phyloP scores from a whole-genome alignment of 177 flowering plant genomes.

The Vitis hybrid region DNA sequence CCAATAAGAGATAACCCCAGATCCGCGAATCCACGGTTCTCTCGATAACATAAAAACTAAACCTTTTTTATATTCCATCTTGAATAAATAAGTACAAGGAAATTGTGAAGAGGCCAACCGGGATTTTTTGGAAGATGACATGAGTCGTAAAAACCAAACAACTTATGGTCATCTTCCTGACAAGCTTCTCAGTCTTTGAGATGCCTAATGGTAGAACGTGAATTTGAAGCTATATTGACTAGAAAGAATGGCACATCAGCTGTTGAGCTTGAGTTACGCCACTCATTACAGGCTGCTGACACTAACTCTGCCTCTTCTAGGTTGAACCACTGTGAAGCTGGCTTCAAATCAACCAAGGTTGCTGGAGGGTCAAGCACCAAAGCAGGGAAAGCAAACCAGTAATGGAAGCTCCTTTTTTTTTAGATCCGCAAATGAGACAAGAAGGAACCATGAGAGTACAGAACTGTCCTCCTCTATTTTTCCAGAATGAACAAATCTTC shows the following conservation, averaged over 20 bases:
- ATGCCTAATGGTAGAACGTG: constrained; percentile 57
- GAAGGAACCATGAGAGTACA: constrained; percentile 76
- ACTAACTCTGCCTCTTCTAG: constrained; percentile 76
- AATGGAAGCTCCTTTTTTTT: constrained; percentile 88
- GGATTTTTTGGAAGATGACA: constrained; percentile 87
- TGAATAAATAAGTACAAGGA: constrained; percentile 62
- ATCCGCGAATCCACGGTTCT: constrained; percentile 90
- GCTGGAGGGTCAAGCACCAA: constrained; percentile 86
- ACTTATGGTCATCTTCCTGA: constrained; percentile 58
- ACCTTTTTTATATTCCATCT: constrained; percentile 71
- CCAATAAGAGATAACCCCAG: constrained; percentile 39
- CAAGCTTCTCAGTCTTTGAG: constrained; percentile 72
- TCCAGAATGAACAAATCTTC: constrained; percentile 88
- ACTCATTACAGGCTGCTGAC: constrained; percentile 78
- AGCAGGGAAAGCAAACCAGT: constrained; percentile 98
- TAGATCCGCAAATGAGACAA: constrained; percentile 90
- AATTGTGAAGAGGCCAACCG: constrained; percentile 98
- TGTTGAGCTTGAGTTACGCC: constrained; percentile 78
- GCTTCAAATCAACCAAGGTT: constrained; percentile 52
- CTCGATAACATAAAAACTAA: constrained; percentile 83
- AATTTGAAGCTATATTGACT: constrained; percentile 54
- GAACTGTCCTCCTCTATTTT: constrained; percentile 73
- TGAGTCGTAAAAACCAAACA: constrained; percentile 95
- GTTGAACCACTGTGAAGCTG: constrained; percentile 76
- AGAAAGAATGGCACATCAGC: constrained; percentile 87